Evolutionary conservation across 768 basidiomycete genomes (phyloP), one percentile per base, ranked within the genome.

Genomic region (Galerina sulciceps): DNA sequence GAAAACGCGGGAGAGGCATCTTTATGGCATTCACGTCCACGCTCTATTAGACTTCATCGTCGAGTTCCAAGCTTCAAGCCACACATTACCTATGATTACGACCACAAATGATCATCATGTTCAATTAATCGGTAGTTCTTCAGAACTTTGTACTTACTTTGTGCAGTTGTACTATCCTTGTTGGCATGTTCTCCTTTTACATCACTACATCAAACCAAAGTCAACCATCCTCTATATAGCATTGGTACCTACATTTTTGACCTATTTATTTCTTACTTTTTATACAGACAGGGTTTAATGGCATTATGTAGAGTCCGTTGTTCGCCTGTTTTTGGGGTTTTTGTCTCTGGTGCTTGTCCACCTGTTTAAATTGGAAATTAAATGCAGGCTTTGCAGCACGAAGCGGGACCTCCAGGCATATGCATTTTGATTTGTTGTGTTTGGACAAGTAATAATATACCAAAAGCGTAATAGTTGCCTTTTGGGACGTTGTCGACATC

Each of bases 111-210:
- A 58, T 46, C 51, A 36, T 51, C 49, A 51, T 48, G 52, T 46
- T 40, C 40, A 48, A 45, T 58, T 50, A 49, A 58, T 58, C 47
- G 37, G 36, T 53, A 53, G 50, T 38, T 57, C 49, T 57, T 18
- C 36, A 20, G 50, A 42, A 58, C 52, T 57, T 45, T 61, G 60
- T 61, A 57, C 56, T 48, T 37, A 53, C 44, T 44, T 45, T 45
- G 48, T 57, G 42, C 50, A 46, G 34, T 40, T 56, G 55, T 61
- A 61, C 55, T 48, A 52, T 58, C 43, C 36, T 26, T 23, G 47
- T 44, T 58, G 45, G 50, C 57, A 58, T 46, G 18, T 43, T 52
- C 44, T 44, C 42, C 35, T 43, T 13, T 22, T 38, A 50, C 57
- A 46, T 43, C 35, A 17, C 45, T 38, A 44, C 37, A 22, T 51